Conservation (phyloP, 345 rosid species). For the Brassica rapa region DNA sequence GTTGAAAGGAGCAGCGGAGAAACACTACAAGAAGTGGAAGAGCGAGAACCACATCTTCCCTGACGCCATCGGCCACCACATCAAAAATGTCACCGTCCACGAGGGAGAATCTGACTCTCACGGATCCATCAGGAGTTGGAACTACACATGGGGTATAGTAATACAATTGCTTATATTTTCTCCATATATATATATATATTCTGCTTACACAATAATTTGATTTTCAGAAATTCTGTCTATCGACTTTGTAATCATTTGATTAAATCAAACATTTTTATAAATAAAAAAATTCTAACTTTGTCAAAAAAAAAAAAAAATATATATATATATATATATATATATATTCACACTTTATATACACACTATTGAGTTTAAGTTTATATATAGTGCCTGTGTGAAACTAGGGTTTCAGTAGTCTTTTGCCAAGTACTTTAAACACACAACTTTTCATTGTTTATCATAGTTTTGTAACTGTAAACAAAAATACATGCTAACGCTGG, state of each 20-base stretch:
- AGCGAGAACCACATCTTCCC: constrained; percentile 37
- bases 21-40: constrained; percentile 37
- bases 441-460: no score
- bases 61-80: constrained; percentile 35
- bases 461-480: no score
- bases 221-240: no score
- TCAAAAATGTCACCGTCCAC: constrained; percentile 30
- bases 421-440: background rate
- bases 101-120: constrained; percentile 36
- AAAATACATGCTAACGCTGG: background rate
- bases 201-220: no score
- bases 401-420: background rate
- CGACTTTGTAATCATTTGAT: no score
- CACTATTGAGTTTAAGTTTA: background rate
- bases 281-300: no score
- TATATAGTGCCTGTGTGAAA: background rate
- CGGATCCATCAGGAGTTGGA: constrained; percentile 24
- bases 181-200: background rate
- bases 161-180: background rate
- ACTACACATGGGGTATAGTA: constrained; percentile 31
- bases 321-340: no score
- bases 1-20: constrained; percentile 18
- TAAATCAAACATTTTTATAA: no score
- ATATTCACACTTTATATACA: no score
- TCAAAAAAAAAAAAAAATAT: no score